phyloP scores from a whole-genome alignment of 2,329 filamentous ascomycete genomes.

The Gremmenia infestans region DNA sequence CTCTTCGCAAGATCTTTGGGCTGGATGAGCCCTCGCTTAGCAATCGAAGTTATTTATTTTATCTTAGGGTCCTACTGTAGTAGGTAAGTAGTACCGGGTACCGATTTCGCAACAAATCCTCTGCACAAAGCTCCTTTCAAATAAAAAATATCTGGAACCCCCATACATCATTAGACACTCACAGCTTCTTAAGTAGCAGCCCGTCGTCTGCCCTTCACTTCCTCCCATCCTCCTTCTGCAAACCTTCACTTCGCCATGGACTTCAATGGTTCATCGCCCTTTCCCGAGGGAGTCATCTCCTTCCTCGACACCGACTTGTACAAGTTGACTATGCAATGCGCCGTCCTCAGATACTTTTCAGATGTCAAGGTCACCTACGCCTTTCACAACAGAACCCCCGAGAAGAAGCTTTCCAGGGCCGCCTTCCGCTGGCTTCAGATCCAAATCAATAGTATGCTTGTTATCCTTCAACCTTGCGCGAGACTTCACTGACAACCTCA shows the following conservation, averaged over 20 bases:
- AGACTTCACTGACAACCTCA: conserved; percentile 24
- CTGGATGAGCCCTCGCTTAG: too few relatives aligned
- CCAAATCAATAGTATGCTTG: conserved; percentile 70
- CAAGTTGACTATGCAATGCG: conserved; percentile 98
- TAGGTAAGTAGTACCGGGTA: too few relatives aligned
- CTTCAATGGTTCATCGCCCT: conserved; percentile 61
- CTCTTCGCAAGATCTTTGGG: too few relatives aligned
- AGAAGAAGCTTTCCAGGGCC: conserved; percentile 81
- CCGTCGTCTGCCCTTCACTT: not conserved
- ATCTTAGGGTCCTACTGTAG: too few relatives aligned
- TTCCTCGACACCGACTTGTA: conserved; percentile 78
- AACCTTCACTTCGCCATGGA: conserved; percentile 42
- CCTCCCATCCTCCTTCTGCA: not conserved
- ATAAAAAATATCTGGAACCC: too few relatives aligned
- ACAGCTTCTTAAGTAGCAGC: not conserved
- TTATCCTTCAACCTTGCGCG: conserved; percentile 9
- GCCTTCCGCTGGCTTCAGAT: conserved; percentile 81
- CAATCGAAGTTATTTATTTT: too few relatives aligned
- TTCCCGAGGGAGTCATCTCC: conserved; percentile 73
- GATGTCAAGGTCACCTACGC: conserved; percentile 79
- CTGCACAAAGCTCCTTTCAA: too few relatives aligned
- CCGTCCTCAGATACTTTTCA: conserved; percentile 87
- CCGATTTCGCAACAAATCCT: too few relatives aligned
- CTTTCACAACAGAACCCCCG: conserved; percentile 91
- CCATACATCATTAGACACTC: not conserved